Conservation (phyloP, 257 asterid species). For the Solanum tarapatanum region DNA sequence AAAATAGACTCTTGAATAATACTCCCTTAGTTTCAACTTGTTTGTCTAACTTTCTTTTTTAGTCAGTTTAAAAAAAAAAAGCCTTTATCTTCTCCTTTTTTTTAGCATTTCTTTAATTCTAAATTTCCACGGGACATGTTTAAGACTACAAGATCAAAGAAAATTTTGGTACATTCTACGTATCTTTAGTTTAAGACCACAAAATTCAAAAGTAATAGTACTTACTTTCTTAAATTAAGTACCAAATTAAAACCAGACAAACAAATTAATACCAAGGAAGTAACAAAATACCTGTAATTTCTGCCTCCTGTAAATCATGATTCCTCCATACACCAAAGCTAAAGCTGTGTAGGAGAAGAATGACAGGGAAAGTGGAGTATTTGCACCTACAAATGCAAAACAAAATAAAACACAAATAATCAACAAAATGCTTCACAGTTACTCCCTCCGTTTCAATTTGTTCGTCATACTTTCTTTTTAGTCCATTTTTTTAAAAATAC, state of each 20-base stretch:
- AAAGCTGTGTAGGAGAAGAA: constrained; percentile 45
- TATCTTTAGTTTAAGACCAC: background rate
- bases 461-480: background rate
- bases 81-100: background rate
- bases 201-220: rapidly evolving
- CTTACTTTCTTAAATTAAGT: background rate
- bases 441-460: background rate
- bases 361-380: constrained; percentile 58
- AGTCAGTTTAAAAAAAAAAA: too few species aligned
- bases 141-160: rapidly evolving
- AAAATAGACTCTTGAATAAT: background rate
- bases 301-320: constrained; percentile 44
- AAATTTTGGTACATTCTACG: rapidly evolving
- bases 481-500: background rate
- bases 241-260: background rate
- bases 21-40: too few species aligned
- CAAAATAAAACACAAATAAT: background rate
- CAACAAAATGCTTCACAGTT: background rate
- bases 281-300: constrained; percentile 34
- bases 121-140: background rate
- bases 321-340: constrained; percentile 51
- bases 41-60: too few species aligned
- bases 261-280: background rate
- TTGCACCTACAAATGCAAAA: constrained; percentile 30
- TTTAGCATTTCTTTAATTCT: background rate